Conservation (phyloP, 176 grass and related monocot species). For the Eleusine coracana region DNA sequence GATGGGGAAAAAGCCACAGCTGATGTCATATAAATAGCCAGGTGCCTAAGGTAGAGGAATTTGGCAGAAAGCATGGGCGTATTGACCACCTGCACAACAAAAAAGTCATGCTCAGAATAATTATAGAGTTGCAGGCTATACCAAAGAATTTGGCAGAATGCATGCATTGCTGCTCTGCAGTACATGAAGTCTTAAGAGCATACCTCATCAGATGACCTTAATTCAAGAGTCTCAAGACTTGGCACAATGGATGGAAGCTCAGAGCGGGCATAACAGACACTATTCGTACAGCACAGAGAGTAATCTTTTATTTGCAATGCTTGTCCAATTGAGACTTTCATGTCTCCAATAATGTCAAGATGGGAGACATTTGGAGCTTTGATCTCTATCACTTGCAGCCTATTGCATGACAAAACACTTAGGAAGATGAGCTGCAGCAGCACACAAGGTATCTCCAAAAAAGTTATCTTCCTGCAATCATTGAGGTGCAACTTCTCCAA, state of each 20-base stretch:
- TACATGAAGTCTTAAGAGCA: neutral
- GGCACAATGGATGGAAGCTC: constrained; percentile 13
- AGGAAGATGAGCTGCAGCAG: neutral
- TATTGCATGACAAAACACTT: neutral
- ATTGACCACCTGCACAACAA: constrained; percentile 7
- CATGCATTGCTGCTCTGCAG: neutral
- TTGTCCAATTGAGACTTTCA: neutral
- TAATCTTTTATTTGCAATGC: neutral
- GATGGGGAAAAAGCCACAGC: accelerated
- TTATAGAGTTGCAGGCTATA: too few relatives aligned
- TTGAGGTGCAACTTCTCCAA: neutral
- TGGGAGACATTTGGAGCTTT: too few relatives aligned
- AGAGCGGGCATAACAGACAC: constrained; percentile 2
- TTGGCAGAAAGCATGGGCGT: neutral
- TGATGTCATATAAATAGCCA: neutral
- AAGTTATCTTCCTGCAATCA: neutral
- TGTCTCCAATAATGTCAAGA: too few relatives aligned
- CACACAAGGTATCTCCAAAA: neutral
- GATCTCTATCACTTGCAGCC: too few relatives aligned
- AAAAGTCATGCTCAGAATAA: neutral
- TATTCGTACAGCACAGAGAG: accelerated
- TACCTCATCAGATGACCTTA: neutral
- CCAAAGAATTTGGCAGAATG: too few relatives aligned
- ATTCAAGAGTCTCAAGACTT: constrained; percentile 30
- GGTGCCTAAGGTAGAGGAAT: constrained; percentile 22